Evolutionary conservation across 345 rosid genomes (phyloP), one percentile per base, ranked within the genome.

Genomic region (Camelina hispida): DNA sequence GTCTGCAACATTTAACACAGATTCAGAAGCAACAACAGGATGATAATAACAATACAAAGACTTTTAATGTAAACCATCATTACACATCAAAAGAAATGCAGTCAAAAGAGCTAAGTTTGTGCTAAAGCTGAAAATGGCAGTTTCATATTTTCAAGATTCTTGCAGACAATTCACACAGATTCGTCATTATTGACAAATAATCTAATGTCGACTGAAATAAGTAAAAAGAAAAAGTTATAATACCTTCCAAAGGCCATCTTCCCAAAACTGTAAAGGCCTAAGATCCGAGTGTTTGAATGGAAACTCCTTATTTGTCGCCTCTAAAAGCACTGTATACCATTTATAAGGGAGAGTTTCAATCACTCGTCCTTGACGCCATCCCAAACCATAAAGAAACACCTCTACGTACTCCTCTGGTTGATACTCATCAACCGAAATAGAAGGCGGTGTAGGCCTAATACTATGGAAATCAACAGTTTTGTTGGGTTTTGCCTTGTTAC

Each of bases 261-360:
- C 74, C 76, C 76, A 69, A 69, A 58, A 85, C 89, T 73, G 69
- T 22, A 74, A 81, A 68, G 94, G 94, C 78, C 91, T 85, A 35
- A 87, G 28, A 17, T 82, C 85, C 15, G 85, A 68, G 50, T 76
- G 79, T 63, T 59, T 37, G 48, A 82, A 48, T 51, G 28, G 28
- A 25, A 25, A 25, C 81, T 66, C 64, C 80, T 79, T 80, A 56
- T 83, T 84, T 57, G 53, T 80, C 77, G 79, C 79, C 74, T 82
- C 81, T 15, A 85, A 82, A 54, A 53, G 80, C 47, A 89, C 83
- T 17, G 37, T 43, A 70, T 77, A 84, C 73, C 78, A 73, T 77
- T 73, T 79, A 55, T 73, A 81, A 58, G 74, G 16, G 48, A 76
- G 79, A 81, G 82, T 57, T 68, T 20, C 14, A 9, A 7, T 32